Conservation (phyloP, 2,329 filamentous ascomycete genomes). For the Pezizomycotina sp. region DNA sequence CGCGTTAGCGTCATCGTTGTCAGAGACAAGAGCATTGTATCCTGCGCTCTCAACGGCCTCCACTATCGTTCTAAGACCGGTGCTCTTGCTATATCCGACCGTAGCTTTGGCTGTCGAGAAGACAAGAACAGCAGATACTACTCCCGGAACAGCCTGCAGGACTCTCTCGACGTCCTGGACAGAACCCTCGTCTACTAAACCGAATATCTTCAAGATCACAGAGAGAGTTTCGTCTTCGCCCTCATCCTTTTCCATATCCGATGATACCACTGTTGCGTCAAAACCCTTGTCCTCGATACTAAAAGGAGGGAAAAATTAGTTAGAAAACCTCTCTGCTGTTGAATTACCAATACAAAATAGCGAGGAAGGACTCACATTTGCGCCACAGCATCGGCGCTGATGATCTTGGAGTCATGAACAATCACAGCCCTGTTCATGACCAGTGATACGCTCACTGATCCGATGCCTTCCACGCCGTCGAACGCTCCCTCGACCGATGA, state of each 20-base stretch:
- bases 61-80: constrained; percentile 68
- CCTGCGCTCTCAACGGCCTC: constrained; percentile 66
- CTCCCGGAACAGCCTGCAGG: constrained; percentile 49
- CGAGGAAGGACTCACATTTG: constrained; percentile 35
- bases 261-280: constrained; percentile 66
- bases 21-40: constrained; percentile 75
- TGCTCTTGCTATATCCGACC: constrained; percentile 54
- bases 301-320: background rate
- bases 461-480: constrained; percentile 54
- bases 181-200: constrained; percentile 48
- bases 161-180: constrained; percentile 57
- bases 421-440: constrained; percentile 83
- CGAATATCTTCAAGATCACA: constrained; percentile 71
- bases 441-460: constrained; percentile 88
- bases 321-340: too few relatives aligned
- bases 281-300: constrained; percentile 76
- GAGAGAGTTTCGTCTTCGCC: constrained; percentile 30
- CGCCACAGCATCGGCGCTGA: constrained; percentile 56
- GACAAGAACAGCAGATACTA: constrained; percentile 57
- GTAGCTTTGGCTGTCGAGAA: constrained; percentile 57
- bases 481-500: constrained; percentile 79
- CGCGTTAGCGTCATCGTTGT: constrained; percentile 88
- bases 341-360: background rate
- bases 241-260: constrained; percentile 38
- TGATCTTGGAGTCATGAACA: constrained; percentile 56